phyloP scores from a whole-genome alignment of 2,329 filamentous ascomycete species.

The Aspergillus nomiae region DNA sequence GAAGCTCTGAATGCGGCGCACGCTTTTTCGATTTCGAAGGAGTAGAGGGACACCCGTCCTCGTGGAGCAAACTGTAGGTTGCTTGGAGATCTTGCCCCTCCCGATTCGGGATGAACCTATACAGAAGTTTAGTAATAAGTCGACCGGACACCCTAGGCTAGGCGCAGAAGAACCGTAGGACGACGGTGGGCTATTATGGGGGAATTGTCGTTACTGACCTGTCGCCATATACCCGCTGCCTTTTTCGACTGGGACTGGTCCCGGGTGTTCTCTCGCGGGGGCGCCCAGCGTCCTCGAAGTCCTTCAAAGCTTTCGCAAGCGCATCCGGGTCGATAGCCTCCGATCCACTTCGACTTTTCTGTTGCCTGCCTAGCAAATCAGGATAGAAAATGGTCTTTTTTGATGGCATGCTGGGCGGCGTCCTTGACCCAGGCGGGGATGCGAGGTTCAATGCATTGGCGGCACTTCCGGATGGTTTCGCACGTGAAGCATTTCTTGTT shows the following conservation, averaged over 20 bases:
- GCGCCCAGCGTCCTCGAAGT: conserved; percentile 62
- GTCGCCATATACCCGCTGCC: conserved; percentile 66
- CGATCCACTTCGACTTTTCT: conserved; percentile 36
- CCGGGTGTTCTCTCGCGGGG: conserved; percentile 63
- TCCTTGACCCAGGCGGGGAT: conserved; percentile 61
- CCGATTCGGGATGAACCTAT: conserved; percentile 91
- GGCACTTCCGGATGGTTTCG: conserved; percentile 23
- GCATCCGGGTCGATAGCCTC: conserved; percentile 62
- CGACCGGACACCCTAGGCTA: neutral
- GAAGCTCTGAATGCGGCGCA: conserved; percentile 82
- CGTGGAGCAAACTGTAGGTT: conserved; percentile 87
- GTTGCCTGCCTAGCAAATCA: conserved; percentile 27
- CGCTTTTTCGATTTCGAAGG: conserved; percentile 84
- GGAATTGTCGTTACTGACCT: conserved; percentile 49
- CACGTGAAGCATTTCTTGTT: conserved; percentile 20
- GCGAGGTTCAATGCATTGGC: conserved; percentile 35
- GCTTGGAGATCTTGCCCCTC: conserved; percentile 91
- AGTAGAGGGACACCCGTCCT: conserved; percentile 89
- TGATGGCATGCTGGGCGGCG: conserved; percentile 56
- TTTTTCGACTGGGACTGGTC: conserved; percentile 68
- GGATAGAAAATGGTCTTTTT: conserved; percentile 49
- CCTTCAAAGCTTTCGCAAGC: conserved; percentile 62
- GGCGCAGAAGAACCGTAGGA: neutral
- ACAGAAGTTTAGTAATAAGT: conserved; percentile 15
- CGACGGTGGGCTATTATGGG: neutral